phyloP scores from a whole-genome alignment of 2,329 filamentous ascomycete genomes.

The Fusarium austroafricanum region DNA sequence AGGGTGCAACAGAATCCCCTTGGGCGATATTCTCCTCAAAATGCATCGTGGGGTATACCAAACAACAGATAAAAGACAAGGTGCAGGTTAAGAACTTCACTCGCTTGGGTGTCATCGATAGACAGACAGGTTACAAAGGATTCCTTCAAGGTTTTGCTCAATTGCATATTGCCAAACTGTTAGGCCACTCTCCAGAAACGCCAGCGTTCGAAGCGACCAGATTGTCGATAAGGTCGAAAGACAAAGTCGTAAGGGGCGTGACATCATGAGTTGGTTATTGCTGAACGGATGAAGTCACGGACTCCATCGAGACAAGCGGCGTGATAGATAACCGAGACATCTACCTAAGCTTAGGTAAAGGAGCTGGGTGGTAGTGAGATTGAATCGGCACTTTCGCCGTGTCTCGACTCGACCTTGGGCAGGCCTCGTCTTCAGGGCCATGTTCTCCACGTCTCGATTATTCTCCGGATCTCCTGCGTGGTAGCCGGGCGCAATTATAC shows the following conservation, averaged over 20 bases:
- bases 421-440: background rate
- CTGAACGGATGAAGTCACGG: slow-evolving; percentile 31
- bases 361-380: background rate
- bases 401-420: background rate
- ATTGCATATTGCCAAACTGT: slow-evolving; percentile 21
- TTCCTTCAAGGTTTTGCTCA: slow-evolving; percentile 12
- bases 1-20: slow-evolving; percentile 18
- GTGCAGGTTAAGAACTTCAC: slow-evolving; percentile 16
- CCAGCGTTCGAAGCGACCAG: slow-evolving; percentile 31
- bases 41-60: slow-evolving; percentile 44
- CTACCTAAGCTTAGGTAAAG: background rate
- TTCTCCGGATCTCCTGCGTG: background rate
- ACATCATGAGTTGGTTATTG: slow-evolving; percentile 49
- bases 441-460: background rate
- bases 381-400: background rate
- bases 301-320: slow-evolving; percentile 6
- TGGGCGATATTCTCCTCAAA: slow-evolving; percentile 35
- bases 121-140: slow-evolving; percentile 1
- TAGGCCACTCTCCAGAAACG: slow-evolving; percentile 23
- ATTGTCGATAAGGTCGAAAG: slow-evolving; percentile 26
- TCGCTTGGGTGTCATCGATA: slow-evolving; percentile 19
- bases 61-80: slow-evolving; percentile 32
- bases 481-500: slow-evolving; percentile 16
- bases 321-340: background rate
- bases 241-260: slow-evolving; percentile 50